Evolutionary conservation across 2,329 filamentous ascomycete species (phyloP).

Genomic region (Aspergillus flavus): DNA sequence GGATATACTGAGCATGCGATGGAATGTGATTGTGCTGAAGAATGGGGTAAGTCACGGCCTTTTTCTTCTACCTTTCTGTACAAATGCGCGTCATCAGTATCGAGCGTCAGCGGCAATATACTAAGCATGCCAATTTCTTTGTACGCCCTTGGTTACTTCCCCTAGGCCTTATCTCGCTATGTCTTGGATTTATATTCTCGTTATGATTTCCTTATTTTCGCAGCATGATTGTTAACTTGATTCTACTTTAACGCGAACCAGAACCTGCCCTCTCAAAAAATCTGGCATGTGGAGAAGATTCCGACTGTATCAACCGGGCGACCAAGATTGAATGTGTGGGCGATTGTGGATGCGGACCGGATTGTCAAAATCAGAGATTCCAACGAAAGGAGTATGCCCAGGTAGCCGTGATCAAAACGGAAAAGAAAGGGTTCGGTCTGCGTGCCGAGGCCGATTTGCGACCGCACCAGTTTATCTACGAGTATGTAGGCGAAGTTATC

Average conservation of each 20-base stretch:
- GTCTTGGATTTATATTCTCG: background rate
- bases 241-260: conserved; percentile 29
- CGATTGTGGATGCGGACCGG: conserved; percentile 82
- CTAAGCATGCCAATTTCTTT: background rate
- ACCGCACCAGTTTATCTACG: conserved; percentile 89
- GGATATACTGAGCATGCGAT: conserved; percentile 89
- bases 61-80: conserved; percentile 27
- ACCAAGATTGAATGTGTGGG: conserved; percentile 96
- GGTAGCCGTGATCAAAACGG: conserved; percentile 94
- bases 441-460: conserved; percentile 77
- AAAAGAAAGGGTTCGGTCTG: conserved; percentile 95
- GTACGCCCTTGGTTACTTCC: background rate
- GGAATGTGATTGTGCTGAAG: conserved; percentile 92
- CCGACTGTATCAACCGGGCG: conserved; percentile 96
- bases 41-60: conserved; percentile 74
- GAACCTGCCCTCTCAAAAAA: conserved; percentile 62
- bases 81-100: background rate
- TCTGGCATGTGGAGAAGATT: conserved; percentile 89
- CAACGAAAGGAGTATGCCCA: conserved; percentile 85
- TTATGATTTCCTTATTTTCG: too few relatives aligned
- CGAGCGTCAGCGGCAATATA: background rate
- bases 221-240: background rate
- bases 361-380: conserved; percentile 94
- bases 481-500: conserved; percentile 98
- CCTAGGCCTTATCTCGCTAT: background rate